Conservation (phyloP, 768 basidiomycete species). For the Lentinus tigrinus region DNA sequence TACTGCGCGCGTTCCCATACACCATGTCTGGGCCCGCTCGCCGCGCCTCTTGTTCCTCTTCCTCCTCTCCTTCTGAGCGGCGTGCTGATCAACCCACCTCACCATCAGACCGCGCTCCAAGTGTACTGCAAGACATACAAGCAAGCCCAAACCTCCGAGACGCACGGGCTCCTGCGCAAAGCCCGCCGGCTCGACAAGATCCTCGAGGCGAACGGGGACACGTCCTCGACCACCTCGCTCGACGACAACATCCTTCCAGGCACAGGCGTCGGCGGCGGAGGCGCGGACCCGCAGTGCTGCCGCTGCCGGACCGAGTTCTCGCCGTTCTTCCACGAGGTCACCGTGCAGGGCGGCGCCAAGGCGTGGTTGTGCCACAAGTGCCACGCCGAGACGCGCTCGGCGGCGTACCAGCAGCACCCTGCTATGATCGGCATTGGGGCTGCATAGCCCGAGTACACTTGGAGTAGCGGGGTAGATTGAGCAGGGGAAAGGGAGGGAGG, state of each 20-base stretch:
- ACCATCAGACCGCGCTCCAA: constrained; percentile 78
- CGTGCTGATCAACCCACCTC: neutral
- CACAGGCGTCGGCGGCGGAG: constrained; percentile 14
- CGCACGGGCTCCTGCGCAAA: constrained; percentile 86
- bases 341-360: constrained; percentile 15
- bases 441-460: neutral
- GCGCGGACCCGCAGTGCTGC: constrained; percentile 44
- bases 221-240: constrained; percentile 6
- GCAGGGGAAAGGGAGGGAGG: neutral
- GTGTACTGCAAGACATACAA: constrained; percentile 87
- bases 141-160: constrained; percentile 64
- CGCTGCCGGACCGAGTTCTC: constrained; percentile 70
- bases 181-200: constrained; percentile 80
- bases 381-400: constrained; percentile 32
- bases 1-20: no score
- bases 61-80: no score
- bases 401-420: constrained; percentile 3
- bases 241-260: neutral
- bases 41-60: neutral
- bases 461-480: neutral
- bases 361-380: constrained; percentile 46
- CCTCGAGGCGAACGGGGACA: constrained; percentile 39
- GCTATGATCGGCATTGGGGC: constrained; percentile 23
- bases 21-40: no score
- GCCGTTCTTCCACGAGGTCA: constrained; percentile 63